Evolutionary conservation across 225 moss, liverwort and hornwort species (phyloP).

Genomic region (Bryum argenteum): DNA sequence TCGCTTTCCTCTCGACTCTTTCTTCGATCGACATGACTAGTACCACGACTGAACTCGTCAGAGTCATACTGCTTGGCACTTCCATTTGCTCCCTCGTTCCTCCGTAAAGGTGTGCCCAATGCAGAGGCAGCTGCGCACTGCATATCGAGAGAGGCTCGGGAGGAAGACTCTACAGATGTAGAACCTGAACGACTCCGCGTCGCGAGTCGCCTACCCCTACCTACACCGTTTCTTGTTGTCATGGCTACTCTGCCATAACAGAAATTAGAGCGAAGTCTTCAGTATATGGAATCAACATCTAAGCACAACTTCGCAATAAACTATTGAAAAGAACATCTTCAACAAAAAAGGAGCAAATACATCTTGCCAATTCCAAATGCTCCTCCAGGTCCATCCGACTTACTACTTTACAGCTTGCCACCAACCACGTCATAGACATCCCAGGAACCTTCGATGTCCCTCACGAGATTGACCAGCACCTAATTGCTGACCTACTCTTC

Average conservation of each 20-base stretch:
- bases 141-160: slow-evolving; percentile 43
- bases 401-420: slow-evolving; percentile 12
- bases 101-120: slow-evolving; percentile 24
- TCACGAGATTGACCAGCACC: slow-evolving; percentile 24
- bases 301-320: background rate
- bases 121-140: slow-evolving; percentile 28
- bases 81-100: slow-evolving; percentile 26
- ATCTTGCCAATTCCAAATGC: slow-evolving; percentile 2
- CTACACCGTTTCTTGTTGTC: slow-evolving; percentile 24
- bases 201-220: slow-evolving; percentile 18
- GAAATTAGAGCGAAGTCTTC: slow-evolving; percentile 16
- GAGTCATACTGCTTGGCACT: slow-evolving; percentile 34
- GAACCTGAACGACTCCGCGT: slow-evolving; percentile 41
- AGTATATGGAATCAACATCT: slow-evolving; percentile 7
- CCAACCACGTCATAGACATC: slow-evolving; percentile 13
- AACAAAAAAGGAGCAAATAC: slow-evolving; percentile 5
- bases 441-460: background rate
- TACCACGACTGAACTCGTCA: slow-evolving; percentile 30
- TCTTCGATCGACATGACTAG: slow-evolving; percentile 15
- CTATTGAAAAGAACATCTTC: background rate
- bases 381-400: slow-evolving; percentile 18
- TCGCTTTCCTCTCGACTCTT: slow-evolving; percentile 15
- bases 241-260: slow-evolving; percentile 36
- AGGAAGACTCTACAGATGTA: slow-evolving; percentile 61
- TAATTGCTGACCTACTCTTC: slow-evolving; percentile 1